phyloP scores from a whole-genome alignment of 176 grass and related monocot genomes.

The Carex cristatella region DNA sequence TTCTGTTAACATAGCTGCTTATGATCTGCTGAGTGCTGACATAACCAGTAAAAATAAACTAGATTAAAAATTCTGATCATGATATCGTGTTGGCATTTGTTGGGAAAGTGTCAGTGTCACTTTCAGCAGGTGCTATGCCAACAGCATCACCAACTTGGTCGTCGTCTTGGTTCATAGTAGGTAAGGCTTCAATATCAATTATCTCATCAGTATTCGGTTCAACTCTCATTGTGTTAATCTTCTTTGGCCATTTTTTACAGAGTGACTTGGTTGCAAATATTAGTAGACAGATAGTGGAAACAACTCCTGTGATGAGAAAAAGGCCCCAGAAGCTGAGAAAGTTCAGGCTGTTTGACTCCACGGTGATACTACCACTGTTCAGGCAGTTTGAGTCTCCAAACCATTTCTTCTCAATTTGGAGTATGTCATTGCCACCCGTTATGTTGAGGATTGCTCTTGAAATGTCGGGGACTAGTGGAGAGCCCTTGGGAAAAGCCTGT shows the following conservation, averaged over 20 bases:
- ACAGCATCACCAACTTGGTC: too few relatives aligned
- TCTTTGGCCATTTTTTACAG: neutral
- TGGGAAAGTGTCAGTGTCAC: neutral
- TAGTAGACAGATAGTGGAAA: conserved; percentile 13
- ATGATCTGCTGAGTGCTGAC: neutral
- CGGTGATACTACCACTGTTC: conserved; percentile 16
- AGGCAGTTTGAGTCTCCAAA: conserved; percentile 31
- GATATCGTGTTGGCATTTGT: neutral
- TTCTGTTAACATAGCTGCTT: neutral
- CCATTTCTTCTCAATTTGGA: conserved; percentile 52
- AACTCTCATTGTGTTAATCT: neutral
- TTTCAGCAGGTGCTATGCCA: neutral
- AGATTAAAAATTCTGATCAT: neutral
- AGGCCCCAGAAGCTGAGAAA: conserved; percentile 68
- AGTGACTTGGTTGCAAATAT: neutral
- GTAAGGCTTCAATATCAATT: too few relatives aligned
- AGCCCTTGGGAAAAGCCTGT: conserved; percentile 55
- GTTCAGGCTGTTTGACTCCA: conserved; percentile 37
- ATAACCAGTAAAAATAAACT: neutral
- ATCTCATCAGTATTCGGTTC: neutral
- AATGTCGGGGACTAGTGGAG: conserved; percentile 54
- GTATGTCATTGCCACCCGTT: conserved; percentile 41
- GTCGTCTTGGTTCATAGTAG: too few relatives aligned
- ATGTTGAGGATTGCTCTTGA: conserved; percentile 56
- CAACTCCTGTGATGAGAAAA: conserved; percentile 56